phyloP scores from a whole-genome alignment of 345 rosid species.

The Cardamine chenopodiifolia region DNA sequence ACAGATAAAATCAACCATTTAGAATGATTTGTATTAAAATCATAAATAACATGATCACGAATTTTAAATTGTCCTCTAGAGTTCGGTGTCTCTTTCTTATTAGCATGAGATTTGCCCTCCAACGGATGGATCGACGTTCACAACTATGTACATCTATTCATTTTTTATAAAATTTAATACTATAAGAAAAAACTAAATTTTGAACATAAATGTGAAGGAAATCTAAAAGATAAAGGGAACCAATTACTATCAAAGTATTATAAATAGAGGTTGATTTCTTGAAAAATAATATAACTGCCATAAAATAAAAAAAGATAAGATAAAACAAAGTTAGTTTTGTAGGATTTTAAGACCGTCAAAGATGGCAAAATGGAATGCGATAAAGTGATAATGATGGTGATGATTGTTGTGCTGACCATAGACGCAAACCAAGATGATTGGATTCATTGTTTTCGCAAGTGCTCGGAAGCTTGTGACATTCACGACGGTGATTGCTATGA shows the following conservation, averaged over 20 bases:
- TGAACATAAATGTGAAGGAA: background rate
- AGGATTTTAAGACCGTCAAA: background rate
- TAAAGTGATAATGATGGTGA: conserved; percentile 12
- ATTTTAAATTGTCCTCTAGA: background rate
- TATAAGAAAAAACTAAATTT: background rate
- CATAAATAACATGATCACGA: no score
- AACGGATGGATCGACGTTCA: background rate
- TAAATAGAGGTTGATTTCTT: conserved; percentile 23
- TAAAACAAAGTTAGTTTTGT: background rate
- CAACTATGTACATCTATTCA: background rate
- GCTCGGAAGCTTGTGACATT: background rate
- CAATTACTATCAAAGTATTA: conserved; percentile 26
- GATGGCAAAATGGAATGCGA: conserved; percentile 32
- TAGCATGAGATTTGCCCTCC: background rate
- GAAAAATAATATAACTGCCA: background rate
- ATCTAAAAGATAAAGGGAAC: background rate
- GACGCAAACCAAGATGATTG: background rate
- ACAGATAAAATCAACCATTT: background rate
- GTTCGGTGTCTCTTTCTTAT: background rate
- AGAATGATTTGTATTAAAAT: no score
- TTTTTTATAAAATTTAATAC: background rate
- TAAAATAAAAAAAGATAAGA: background rate
- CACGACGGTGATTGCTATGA: conserved; percentile 10
- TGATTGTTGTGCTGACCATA: background rate
- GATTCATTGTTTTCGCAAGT: background rate